Percentiles rank a stretch among this genome's conserved stretches.
These are phyloP conservation scores for Cystobasidium onofrii DNA, from an alignment of 768 basidiomycete genomes.

Conservation along the genomic window DNA sequence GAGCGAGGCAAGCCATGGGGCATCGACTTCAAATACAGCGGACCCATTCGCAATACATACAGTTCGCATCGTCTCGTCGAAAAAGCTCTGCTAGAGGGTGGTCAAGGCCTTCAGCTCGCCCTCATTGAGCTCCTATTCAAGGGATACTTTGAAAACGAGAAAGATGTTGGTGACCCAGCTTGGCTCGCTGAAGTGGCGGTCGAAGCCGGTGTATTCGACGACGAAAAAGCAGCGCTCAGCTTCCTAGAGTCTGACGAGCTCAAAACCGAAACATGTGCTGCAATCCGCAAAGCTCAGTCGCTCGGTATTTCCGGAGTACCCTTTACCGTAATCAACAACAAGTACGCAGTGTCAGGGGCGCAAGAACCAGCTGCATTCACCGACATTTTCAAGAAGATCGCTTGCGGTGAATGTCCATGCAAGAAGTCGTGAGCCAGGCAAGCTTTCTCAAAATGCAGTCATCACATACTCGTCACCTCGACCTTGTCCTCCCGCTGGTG, in stretches of 20 bases:
- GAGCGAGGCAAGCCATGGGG: constrained; percentile 30
- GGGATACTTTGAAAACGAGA: constrained; percentile 42
- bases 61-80: constrained; percentile 63
- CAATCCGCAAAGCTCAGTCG: constrained; percentile 57
- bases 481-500: no score
- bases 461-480: neutral
- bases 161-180: constrained; percentile 15
- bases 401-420: constrained; percentile 34
- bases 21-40: constrained; percentile 46
- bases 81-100: constrained; percentile 60
- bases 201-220: constrained; percentile 8
- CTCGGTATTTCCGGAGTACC: constrained; percentile 72
- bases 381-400: constrained; percentile 38
- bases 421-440: neutral
- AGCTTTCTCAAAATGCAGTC: neutral
- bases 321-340: constrained; percentile 52
- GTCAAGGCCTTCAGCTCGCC: constrained; percentile 56
- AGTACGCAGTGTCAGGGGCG: constrained; percentile 32
- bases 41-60: constrained; percentile 60
- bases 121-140: constrained; percentile 54
- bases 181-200: constrained; percentile 23
- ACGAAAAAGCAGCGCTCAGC: constrained; percentile 47
- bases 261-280: constrained; percentile 57
- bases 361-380: constrained; percentile 40
- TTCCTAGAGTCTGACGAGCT: constrained; percentile 64